Percentiles rank a stretch among this genome's conserved stretches.
Conservation (phyloP, 208 protist genomes). For the Acanthamoeba pearcei region DNA sequence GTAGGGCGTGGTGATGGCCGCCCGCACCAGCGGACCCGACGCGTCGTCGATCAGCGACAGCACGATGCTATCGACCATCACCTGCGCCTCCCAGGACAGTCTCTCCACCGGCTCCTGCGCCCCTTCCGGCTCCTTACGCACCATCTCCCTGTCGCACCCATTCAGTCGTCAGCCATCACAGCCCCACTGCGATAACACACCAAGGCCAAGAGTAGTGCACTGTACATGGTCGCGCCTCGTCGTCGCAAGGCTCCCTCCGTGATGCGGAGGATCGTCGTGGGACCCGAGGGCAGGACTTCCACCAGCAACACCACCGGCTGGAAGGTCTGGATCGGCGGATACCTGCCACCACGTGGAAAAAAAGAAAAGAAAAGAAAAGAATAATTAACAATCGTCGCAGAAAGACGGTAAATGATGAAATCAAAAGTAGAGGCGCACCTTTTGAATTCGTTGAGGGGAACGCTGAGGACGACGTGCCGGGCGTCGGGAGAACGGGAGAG, state of each 20-base stretch:
- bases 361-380: too few species aligned
- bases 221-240: background rate
- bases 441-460: background rate
- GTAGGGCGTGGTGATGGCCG: background rate
- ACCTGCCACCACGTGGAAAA: background rate
- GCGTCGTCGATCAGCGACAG: conserved; percentile 7
- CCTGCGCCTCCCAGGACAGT: background rate
- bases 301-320: background rate
- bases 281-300: conserved; percentile 2
- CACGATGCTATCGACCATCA: background rate
- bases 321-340: background rate
- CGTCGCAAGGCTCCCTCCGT: background rate
- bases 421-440: background rate
- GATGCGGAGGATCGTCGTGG: conserved; percentile 31
- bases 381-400: too few species aligned
- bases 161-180: too few species aligned
- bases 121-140: background rate
- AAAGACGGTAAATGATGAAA: background rate
- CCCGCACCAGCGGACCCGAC: background rate
- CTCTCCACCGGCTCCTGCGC: background rate
- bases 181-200: too few species aligned
- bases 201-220: background rate
- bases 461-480: background rate
- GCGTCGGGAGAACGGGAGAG: background rate
- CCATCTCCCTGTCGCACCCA: background rate